Base-by-base conservation (phyloP, 2,329 filamentous ascomycete species). In the Paraphoma sp. region DNA sequence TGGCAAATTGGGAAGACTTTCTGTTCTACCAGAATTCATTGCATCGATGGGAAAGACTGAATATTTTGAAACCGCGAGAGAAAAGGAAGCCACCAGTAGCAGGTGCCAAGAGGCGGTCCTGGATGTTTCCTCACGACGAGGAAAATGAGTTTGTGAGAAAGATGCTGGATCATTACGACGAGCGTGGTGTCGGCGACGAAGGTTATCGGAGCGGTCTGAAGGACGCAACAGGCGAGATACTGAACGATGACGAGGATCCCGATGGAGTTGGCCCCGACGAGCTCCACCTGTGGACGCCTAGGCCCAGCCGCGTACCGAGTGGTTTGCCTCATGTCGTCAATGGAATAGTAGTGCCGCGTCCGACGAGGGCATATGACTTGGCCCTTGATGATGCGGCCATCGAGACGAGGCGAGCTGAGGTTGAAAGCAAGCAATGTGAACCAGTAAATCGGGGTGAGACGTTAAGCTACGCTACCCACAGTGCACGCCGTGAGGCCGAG, bases 201-300 rank as follows among this genome's bases (percentile, higher is more conserved):
- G 18, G n/a, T 9, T 51, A 36, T 14, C 7, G 31, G 28, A 23
- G 12, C 2, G 40, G 48, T 17, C 14, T 33, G 31, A 33, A 7
- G 31, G 31, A 17, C 7, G 16, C 16, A 11, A 44, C 28, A 31
- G 12, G 14, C n/a, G 36, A 9, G 40, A 17, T 12, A 40, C 31
- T 7, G 31, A 7, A 33, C 31, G 31, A 33, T n/a, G n/a, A n/a
- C n/a, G 31, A 7, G 31, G 12, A 31, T 17, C 40, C 14, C 11
- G 30, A 14, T 16, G 9, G 10, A 14, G 31, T 48, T 8, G 45
- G 45, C 8, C 18, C n/a, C 16, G 45, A 51, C 42, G 48, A 51
- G 7, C 40, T 51, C 10, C 48, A 51, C 23, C 18, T 51, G 6
- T 44, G 48, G 41, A 51, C 48, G n/a, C 48, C 48, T 18, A 18